These are phyloP conservation scores for Sporothrix pseudoabietina DNA, from an alignment of 2,329 filamentous ascomycete species.

Conservation along the genomic window DNA sequence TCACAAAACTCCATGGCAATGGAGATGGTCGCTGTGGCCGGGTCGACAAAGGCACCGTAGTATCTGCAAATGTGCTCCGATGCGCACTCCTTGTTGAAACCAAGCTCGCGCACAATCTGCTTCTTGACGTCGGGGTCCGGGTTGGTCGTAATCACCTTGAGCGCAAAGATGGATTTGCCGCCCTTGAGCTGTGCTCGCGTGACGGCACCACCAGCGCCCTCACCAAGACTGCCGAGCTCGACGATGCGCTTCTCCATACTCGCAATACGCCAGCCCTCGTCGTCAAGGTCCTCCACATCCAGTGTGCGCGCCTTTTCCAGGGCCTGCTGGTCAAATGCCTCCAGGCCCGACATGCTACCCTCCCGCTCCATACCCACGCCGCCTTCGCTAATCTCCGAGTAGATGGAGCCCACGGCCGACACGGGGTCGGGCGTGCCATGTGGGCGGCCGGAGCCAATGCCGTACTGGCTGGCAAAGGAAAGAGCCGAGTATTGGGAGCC, in stretches of 20 bases:
- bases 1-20: constrained; percentile 99
- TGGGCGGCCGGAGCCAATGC: constrained; percentile 65
- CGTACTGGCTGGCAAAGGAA: constrained; percentile 74
- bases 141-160: constrained; percentile 98
- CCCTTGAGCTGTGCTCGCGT: constrained; percentile 87
- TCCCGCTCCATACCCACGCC: constrained; percentile 80
- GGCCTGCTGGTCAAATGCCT: constrained; percentile 77
- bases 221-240: constrained; percentile 85
- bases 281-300: constrained; percentile 93
- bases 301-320: constrained; percentile 79
- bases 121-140: constrained; percentile 98
- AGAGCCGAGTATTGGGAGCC: constrained; percentile 84
- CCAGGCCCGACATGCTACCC: constrained; percentile 73
- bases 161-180: constrained; percentile 90
- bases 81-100: constrained; percentile 96
- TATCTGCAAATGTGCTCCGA: constrained; percentile 97
- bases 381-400: constrained; percentile 77
- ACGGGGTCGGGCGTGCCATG: constrained; percentile 78
- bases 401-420: constrained; percentile 82
- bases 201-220: constrained; percentile 93
- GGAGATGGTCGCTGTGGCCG: constrained; percentile 92
- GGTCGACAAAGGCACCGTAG: constrained; percentile 95
- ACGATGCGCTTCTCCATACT: constrained; percentile 85
- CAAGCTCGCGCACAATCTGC: constrained; percentile 93
- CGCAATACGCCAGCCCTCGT: constrained; percentile 92